A percentile compares a stretch with the other conserved stretches of the same genome.
These are phyloP conservation scores for Penicillium verrucosum DNA, from an alignment of 2,329 filamentous ascomycete genomes.

Conservation along the genomic window DNA sequence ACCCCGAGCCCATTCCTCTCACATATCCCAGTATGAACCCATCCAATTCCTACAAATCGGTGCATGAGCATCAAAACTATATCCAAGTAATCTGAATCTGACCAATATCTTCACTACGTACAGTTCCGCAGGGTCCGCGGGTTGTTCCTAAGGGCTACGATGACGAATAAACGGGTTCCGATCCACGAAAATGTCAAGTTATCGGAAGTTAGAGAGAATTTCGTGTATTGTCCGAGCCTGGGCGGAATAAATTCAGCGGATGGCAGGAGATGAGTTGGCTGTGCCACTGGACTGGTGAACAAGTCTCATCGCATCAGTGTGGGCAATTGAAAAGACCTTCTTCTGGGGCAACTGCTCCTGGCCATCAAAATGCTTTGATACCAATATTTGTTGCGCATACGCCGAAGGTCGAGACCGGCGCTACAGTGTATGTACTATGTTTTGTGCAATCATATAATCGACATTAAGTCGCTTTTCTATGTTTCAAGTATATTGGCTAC, in stretches of 20 bases:
- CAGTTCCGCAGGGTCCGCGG: slow-evolving; percentile 48
- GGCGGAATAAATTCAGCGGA: slow-evolving; percentile 7
- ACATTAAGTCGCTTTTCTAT: slow-evolving; percentile 20
- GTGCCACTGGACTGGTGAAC: slow-evolving; percentile 4
- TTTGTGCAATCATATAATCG: slow-evolving; percentile 23
- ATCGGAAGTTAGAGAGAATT: slow-evolving; percentile 6
- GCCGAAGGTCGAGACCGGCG: slow-evolving; percentile 16
- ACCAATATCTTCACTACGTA: slow-evolving; percentile 7
- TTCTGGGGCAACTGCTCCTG: slow-evolving; percentile 4
- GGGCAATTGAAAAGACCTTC: slow-evolving; percentile 3
- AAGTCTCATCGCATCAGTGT: slow-evolving; percentile 1
- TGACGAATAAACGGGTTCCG: slow-evolving; percentile 35
- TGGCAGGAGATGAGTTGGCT: slow-evolving; percentile 6
- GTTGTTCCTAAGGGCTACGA: slow-evolving; percentile 48
- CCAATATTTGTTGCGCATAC: slow-evolving; percentile 23
- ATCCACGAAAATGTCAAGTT: slow-evolving; percentile 7
- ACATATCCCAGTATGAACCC: slow-evolving; percentile 82
- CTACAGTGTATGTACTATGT: slow-evolving; percentile 27
- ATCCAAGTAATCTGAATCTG: background rate
- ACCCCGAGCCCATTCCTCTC: slow-evolving; percentile 70
- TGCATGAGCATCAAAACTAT: background rate
- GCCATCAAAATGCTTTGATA: slow-evolving; percentile 23
- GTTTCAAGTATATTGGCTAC: slow-evolving; percentile 5
- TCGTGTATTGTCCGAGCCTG: slow-evolving; percentile 3
- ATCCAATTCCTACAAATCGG: background rate